Evolutionary conservation across 176 grass and related monocot species (phyloP).

Genomic region (Avena sativa): DNA sequence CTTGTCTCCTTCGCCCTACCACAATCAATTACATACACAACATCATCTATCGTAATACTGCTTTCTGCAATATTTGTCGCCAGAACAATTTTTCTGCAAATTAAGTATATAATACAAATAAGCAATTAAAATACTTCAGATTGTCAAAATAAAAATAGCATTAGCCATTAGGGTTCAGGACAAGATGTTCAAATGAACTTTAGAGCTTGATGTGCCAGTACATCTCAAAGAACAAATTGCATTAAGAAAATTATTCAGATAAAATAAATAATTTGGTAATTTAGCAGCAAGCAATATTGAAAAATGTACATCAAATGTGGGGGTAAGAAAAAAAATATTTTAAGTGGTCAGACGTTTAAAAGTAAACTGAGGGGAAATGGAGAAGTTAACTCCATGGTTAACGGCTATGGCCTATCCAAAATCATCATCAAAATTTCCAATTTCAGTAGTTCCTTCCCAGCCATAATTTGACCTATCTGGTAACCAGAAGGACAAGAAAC

Average conservation of each 20-base stretch:
- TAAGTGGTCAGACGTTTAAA: slow-evolving; percentile 1
- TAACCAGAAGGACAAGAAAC: slow-evolving; percentile 1
- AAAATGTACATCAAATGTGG: neutral
- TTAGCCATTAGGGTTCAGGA: neutral
- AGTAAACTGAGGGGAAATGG: neutral
- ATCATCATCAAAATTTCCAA: neutral
- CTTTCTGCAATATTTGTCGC: slow-evolving; percentile 98
- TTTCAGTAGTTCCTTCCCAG: slow-evolving; percentile 5
- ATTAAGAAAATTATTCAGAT: neutral
- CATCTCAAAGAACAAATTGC: slow-evolving; percentile 2
- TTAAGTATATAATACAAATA: slow-evolving; percentile 49
- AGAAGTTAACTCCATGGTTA: neutral
- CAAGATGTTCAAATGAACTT: slow-evolving; percentile 21
- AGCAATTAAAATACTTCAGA: slow-evolving; percentile 18
- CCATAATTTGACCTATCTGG: neutral
- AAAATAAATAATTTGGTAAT: slow-evolving; percentile 23
- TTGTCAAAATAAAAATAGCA: slow-evolving; percentile 2
- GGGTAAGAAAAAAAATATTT: slow-evolving; percentile 9
- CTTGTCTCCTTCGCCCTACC: slow-evolving; percentile 98
- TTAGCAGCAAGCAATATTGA: slow-evolving; percentile 10
- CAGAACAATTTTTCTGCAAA: slow-evolving; percentile 93
- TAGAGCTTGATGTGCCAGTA: neutral
- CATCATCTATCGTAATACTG: slow-evolving; percentile 98
- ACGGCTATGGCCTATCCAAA: slow-evolving; percentile 14
- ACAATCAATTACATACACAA: slow-evolving; percentile 96